Evolutionary conservation across 2,329 filamentous ascomycete species (phyloP), one percentile per base, ranked within the genome.

Genomic region (Cercospora citrullina): DNA sequence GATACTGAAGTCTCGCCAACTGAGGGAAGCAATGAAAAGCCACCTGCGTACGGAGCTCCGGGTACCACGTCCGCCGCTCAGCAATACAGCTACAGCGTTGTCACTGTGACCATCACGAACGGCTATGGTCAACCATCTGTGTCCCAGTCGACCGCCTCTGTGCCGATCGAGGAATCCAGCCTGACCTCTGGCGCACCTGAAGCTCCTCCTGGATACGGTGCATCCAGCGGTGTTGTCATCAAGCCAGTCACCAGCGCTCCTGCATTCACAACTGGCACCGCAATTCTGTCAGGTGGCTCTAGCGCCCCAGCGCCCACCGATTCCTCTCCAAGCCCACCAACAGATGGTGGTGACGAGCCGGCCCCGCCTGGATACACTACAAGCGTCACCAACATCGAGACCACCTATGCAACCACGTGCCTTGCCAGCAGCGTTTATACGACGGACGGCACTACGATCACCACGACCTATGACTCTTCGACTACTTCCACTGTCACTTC

Each of bases 401-500:
- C 70, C 6, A 64, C 71, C 4, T 73, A 69, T 60, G 62, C 57
- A 16, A 71, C 71, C 3, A 69, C 64, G 23, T 72, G 70, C 57
- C 65, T 59, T 16, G 68, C 61, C 4, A 68, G 61, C 39, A 66
- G 53, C 18, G 67, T 68, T 12, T 67, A 70, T 26, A 72, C 69
- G 1, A 66, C 69, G 14, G 68, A 64, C 26, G 66, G 69, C 36
- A 66, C 64, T 4, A 72, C 71, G 5, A 39, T 71, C 14, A 72
- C 71, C n/a, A 70, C 65, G 31, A 70, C 69, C 5, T 68, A 65
- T 55, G 60, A 60, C 39, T 65, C 66, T 63, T 68, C 64, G 31
- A 71, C 68, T 1, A 70, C 59, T 12, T 69, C 64, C 5, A 72
- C 69, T 6, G 28, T 71, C 18, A 72, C 71, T 10, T 67, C 68